These are phyloP conservation scores for Fusarium penzigii DNA, from an alignment of 2,329 filamentous ascomycete genomes.

Conservation along the genomic window DNA sequence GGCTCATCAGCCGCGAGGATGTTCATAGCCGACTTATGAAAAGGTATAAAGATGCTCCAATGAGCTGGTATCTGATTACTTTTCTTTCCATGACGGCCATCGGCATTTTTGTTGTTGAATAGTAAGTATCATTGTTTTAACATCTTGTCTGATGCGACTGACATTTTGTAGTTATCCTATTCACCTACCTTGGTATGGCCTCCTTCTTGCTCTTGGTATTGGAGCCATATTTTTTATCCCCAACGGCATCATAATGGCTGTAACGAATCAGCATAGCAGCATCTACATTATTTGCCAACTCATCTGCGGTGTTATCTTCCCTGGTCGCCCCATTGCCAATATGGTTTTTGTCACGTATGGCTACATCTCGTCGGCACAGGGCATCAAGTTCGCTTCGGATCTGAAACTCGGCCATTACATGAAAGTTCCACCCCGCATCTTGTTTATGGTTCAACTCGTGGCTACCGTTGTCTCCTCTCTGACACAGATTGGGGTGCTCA, in stretches of 20 bases:
- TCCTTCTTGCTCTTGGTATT: constrained; percentile 76
- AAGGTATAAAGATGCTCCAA: constrained; percentile 77
- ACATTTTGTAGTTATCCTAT: constrained; percentile 66
- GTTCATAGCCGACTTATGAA: constrained; percentile 84
- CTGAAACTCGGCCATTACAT: constrained; percentile 87
- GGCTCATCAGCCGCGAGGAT: constrained; percentile 71
- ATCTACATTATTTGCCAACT: constrained; percentile 87
- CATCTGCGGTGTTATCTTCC: constrained; percentile 79
- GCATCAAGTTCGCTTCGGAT: constrained; percentile 85
- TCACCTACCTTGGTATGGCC: constrained; percentile 83
- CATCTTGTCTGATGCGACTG: background rate
- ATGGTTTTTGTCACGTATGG: constrained; percentile 94
- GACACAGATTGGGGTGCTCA: constrained; percentile 81
- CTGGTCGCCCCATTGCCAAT: constrained; percentile 82
- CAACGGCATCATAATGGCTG: constrained; percentile 90
- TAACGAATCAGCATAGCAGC: constrained; percentile 85
- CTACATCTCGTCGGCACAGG: constrained; percentile 86
- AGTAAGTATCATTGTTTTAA: constrained; percentile 51
- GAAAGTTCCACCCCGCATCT: constrained; percentile 79
- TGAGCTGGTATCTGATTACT: constrained; percentile 78
- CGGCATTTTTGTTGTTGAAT: constrained; percentile 83
- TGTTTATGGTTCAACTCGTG: constrained; percentile 77
- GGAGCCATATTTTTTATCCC: constrained; percentile 84
- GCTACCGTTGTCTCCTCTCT: constrained; percentile 75
- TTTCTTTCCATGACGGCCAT: constrained; percentile 75